These are phyloP conservation scores for Annulohypoxylon stygium DNA, from an alignment of 495 filamentous ascomycete genomes.

Conservation along the genomic window DNA sequence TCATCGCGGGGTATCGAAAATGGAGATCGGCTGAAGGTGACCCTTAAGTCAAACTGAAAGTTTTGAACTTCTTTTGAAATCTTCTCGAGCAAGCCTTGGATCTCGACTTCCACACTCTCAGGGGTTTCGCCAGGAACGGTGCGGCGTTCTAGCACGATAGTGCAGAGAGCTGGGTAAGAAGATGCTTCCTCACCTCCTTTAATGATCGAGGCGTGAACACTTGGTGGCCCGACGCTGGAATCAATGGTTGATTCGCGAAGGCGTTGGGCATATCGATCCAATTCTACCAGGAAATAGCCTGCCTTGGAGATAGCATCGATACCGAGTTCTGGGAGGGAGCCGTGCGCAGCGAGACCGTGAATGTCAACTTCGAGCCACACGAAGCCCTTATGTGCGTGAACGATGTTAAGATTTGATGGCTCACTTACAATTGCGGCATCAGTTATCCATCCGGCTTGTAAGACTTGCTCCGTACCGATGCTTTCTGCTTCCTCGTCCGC, in stretches of 20 bases:
- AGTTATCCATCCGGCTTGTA: constrained; percentile 7
- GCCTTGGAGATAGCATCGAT: constrained; percentile 9
- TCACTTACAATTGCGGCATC: constrained; percentile 11
- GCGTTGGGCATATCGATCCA: constrained; percentile 7
- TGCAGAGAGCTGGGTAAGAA: constrained; percentile 12
- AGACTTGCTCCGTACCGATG: constrained; percentile 3
- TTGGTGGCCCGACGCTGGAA: neutral
- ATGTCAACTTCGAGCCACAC: constrained; percentile 11
- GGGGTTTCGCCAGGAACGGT: constrained; percentile 1
- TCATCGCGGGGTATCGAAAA: constrained; percentile 8
- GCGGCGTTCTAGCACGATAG: constrained; percentile 5
- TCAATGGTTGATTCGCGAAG: neutral
- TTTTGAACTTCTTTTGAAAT: neutral
- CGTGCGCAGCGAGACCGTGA: constrained; percentile 1
- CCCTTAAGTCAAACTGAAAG: constrained; percentile 1
- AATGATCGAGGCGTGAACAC: constrained; percentile 4
- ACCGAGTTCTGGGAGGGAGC: neutral
- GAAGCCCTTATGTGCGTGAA: constrained; percentile 10
- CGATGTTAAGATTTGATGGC: neutral
- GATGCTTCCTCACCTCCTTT: constrained; percentile 1
- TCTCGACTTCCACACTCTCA: neutral
- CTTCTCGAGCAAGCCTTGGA: constrained; percentile 9
- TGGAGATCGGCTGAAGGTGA: constrained; percentile 9
- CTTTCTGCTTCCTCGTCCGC: constrained; percentile 14
- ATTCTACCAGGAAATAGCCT: constrained; percentile 15